Base-by-base conservation (phyloP, 306 rosid genomes). In the Quercus engelmannii region DNA sequence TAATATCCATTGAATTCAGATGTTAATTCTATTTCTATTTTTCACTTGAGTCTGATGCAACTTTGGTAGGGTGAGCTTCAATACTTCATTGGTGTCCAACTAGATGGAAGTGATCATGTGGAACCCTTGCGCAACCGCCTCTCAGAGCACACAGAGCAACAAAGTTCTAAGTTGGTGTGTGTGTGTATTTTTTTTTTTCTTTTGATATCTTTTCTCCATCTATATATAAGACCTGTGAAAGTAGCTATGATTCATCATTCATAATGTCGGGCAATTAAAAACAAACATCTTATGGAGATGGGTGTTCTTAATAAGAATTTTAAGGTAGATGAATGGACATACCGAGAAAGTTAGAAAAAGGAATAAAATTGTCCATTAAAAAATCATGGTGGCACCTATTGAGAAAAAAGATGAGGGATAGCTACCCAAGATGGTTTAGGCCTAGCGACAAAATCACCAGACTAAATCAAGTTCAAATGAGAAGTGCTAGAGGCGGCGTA, bases 71-170 rank as follows among this genome's bases (percentile, higher is more conserved):
- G 99, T 74, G 99, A 92, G 82, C 96, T 95, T 81, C 98, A 95
- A 86, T 95, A 95, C 90, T 95, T 95, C 79, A 95, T 95, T 84
- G 98, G 98, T 23, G 98, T 92, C 41, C 98, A 92, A 83, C 84
- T 91, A 73, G 98, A 91, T 86, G 97, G 98, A 76, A 95, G 98
- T 87, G 96, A 86, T 81, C 98, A 91, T 76, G 85, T 90, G 74
- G 93, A 95, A 73, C 96, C 98, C 79, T 84, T 87, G 54, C 58
- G 76, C 69, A 89, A 87, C 77, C 88, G 90, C 51, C 82, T 92
- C 3, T 95, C 97, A 3, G 93, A 91, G 74, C 63, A 18, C 41
- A 76, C 97, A 56, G 96, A 95, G 84, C 73, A 14, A 78, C 86
- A 89, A 77, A 89, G 92, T 88, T 73, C 97, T 56, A 90, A 89